Evolutionary conservation across 345 rosid genomes (phyloP).

Genomic region (Mallotus nudiflorus): DNA sequence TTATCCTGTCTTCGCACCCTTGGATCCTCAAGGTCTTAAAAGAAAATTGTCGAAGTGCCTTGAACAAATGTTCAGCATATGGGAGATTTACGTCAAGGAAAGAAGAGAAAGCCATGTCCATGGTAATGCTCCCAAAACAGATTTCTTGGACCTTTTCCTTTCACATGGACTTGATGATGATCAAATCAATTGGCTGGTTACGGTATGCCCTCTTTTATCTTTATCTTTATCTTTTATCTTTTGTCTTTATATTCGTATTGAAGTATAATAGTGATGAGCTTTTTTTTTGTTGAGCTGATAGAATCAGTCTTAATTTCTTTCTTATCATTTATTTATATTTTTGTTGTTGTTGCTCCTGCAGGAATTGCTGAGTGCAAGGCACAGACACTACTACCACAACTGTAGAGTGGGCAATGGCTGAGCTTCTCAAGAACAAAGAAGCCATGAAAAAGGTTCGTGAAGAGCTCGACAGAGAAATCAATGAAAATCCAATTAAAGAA

Average conservation of each 20-base stretch:
- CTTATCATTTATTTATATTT: not conserved
- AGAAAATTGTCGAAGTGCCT: not conserved
- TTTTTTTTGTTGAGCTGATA: too few species aligned
- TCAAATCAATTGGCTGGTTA: constrained; percentile 18
- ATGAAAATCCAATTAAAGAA: not conserved
- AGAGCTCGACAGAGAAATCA: constrained; percentile 12
- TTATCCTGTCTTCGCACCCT: constrained; percentile 4
- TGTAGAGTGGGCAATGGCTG: constrained; percentile 14
- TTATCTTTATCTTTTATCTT: too few species aligned
- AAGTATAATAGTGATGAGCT: too few species aligned
- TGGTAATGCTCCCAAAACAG: not conserved
- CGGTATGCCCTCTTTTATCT: not conserved
- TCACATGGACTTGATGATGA: constrained; percentile 17
- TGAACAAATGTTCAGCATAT: not conserved
- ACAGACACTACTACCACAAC: constrained; percentile 10
- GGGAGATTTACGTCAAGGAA: constrained; percentile 19
- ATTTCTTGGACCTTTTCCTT: constrained; percentile 22
- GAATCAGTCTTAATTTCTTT: too few species aligned
- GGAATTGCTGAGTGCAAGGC: constrained; percentile 13
- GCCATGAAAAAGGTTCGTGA: not conserved
- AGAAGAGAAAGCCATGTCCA: constrained; percentile 12
- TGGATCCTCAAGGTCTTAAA: constrained; percentile 21
- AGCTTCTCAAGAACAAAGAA: constrained; percentile 13
- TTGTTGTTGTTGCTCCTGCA: too few species aligned
- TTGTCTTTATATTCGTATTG: too few species aligned